Evolutionary conservation across 2,329 filamentous ascomycete species (phyloP).

Genomic region (Fusarium setosum): DNA sequence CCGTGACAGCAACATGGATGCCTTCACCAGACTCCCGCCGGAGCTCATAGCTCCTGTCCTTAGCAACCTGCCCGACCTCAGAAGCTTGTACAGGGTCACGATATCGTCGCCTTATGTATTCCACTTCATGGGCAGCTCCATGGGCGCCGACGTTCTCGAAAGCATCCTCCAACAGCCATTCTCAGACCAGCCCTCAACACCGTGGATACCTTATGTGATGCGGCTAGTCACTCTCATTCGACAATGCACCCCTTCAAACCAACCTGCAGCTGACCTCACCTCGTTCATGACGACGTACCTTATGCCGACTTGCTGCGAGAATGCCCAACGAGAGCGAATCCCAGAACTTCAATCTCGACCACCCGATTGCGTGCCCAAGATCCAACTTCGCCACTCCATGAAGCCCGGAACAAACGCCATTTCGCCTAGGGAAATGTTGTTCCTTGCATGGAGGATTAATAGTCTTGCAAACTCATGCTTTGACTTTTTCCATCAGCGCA

Average conservation of each 20-base stretch:
- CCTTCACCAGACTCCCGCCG: constrained; percentile 10
- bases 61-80: constrained; percentile 4
- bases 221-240: constrained; percentile 23
- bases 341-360: constrained; percentile 13
- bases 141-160: constrained; percentile 17
- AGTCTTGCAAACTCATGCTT: constrained; percentile 16
- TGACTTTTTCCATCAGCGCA: constrained; percentile 12
- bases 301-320: not conserved
- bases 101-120: constrained; percentile 15
- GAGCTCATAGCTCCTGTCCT: constrained; percentile 24
- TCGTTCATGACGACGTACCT: constrained; percentile 11
- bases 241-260: not conserved
- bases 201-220: constrained; percentile 25
- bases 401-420: not conserved
- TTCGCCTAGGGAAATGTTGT: constrained; percentile 8
- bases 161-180: constrained; percentile 11
- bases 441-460: constrained; percentile 11
- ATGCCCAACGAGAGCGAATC: not conserved
- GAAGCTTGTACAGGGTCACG: constrained; percentile 1
- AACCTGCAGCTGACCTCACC: not conserved
- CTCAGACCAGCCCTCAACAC: not conserved
- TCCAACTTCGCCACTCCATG: constrained; percentile 4
- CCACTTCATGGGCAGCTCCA: constrained; percentile 8
- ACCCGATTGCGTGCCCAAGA: not conserved
- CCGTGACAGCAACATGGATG: constrained; percentile 10